These are phyloP conservation scores for Fusarium sp. DNA, from an alignment of 2,329 filamentous ascomycete genomes.

Conservation along the genomic window DNA sequence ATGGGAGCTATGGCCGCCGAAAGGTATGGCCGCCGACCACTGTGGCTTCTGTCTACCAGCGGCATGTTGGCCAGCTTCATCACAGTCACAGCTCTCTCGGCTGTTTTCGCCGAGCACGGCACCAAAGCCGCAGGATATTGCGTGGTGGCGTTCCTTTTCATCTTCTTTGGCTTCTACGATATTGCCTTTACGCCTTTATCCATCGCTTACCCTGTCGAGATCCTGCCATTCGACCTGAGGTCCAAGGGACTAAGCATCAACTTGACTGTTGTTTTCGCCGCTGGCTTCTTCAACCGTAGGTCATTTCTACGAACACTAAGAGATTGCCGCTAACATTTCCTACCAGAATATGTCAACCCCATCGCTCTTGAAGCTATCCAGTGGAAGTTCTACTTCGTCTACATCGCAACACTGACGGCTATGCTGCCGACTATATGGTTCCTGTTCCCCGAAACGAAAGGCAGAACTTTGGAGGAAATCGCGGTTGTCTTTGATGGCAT, in stretches of 20 bases:
- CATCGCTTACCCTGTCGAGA: constrained; percentile 22
- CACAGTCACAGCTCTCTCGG: constrained; percentile 9
- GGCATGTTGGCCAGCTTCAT: constrained; percentile 25
- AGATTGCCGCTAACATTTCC: not conserved
- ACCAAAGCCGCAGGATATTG: constrained; percentile 6
- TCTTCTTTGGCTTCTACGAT: constrained; percentile 29
- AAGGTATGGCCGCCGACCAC: constrained; percentile 11
- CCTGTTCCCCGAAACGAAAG: constrained; percentile 27
- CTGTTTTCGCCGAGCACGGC: not conserved
- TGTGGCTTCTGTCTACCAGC: not conserved
- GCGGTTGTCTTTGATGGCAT: constrained; percentile 13
- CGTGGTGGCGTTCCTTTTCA: constrained; percentile 17
- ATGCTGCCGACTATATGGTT: constrained; percentile 16
- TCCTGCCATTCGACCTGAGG: constrained; percentile 13
- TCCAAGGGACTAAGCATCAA: constrained; percentile 26
- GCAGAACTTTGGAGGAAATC: constrained; percentile 24
- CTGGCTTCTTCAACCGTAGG: constrained; percentile 18
- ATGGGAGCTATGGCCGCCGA: constrained; percentile 15
- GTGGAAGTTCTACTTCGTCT: constrained; percentile 29
- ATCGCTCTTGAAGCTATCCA: constrained; percentile 18
- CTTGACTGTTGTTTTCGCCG: constrained; percentile 7
- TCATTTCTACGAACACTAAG: accelerated
- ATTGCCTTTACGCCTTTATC: constrained; percentile 16
- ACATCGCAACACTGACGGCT: constrained; percentile 6
- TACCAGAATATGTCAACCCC: constrained; percentile 22